Conservation (phyloP, 179 eudicot genomes). For the Carnegiea gigantea region DNA sequence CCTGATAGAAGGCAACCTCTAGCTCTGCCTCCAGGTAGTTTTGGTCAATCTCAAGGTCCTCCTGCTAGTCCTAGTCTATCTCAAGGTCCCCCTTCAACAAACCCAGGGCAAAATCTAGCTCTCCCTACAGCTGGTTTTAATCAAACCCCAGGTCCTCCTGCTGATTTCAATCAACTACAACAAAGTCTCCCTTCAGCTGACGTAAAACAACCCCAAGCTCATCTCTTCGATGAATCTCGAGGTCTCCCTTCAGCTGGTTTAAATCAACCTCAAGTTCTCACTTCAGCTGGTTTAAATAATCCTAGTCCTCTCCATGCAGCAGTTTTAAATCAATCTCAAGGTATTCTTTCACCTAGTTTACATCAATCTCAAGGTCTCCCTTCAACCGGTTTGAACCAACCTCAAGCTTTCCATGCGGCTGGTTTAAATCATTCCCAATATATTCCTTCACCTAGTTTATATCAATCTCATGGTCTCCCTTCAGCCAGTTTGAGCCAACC, state of each 20-base stretch:
- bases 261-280: not conserved
- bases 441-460: not conserved
- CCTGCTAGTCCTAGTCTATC: not conserved
- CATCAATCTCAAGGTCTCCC: constrained; percentile 36
- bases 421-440: not conserved
- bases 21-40: constrained; percentile 4
- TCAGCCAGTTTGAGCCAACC: not conserved
- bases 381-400: constrained; percentile 17
- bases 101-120: constrained; percentile 23
- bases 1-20: not conserved
- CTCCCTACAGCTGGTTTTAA: constrained; percentile 6
- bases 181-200: constrained; percentile 30
- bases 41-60: not conserved
- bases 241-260: constrained; percentile 12
- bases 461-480: not conserved
- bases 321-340: not conserved
- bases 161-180: constrained; percentile 31
- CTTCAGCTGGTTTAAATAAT: not conserved
- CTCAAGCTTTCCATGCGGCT: not conserved
- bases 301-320: too few relatives aligned
- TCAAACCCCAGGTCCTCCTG: not conserved
- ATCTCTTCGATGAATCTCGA: constrained; percentile 9
- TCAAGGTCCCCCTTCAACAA: constrained; percentile 16
- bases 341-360: constrained; percentile 19
- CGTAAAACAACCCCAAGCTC: constrained; percentile 23